These are phyloP conservation scores for Diaporthe citrichinensis DNA, from an alignment of 2,329 filamentous ascomycete genomes.

Conservation along the genomic window DNA sequence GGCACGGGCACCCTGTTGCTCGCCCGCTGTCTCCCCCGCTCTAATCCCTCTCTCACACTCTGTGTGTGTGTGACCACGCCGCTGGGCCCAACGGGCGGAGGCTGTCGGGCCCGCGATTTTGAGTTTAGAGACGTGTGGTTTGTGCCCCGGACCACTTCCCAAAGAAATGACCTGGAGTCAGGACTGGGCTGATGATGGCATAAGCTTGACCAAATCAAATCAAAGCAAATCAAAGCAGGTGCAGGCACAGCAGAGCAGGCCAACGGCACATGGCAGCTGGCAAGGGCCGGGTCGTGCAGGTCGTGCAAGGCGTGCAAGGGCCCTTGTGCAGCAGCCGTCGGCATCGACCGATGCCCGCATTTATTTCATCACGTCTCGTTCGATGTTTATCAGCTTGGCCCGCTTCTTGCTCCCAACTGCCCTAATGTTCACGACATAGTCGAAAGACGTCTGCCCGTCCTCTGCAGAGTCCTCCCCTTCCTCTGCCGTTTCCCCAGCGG, in stretches of 20 bases:
- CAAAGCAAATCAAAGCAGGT: slow-evolving; percentile 11
- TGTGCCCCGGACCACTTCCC: slow-evolving; percentile 29
- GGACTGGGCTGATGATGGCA: slow-evolving; percentile 31
- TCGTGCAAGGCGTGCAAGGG: slow-evolving; percentile 2
- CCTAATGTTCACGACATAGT: slow-evolving; percentile 39
- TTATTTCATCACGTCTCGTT: slow-evolving; percentile 39
- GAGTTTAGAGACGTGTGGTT: slow-evolving; percentile 20
- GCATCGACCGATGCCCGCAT: slow-evolving; percentile 43
- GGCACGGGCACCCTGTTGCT: neutral
- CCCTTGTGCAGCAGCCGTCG: slow-evolving; percentile 32
- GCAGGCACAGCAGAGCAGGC: slow-evolving; percentile 1
- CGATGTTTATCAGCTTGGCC: slow-evolving; percentile 38
- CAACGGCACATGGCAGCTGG: slow-evolving; percentile 16
- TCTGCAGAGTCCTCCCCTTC: slow-evolving; percentile 24
- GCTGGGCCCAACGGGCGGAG: slow-evolving; percentile 6
- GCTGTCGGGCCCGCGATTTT: slow-evolving; percentile 1
- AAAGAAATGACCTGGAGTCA: slow-evolving; percentile 28
- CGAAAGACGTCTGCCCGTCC: slow-evolving; percentile 37
- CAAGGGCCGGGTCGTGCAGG: slow-evolving; percentile 1
- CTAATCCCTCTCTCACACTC: neutral
- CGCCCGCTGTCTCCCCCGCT: neutral
- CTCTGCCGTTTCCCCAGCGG: slow-evolving; percentile 40
- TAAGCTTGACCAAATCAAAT: slow-evolving; percentile 27
- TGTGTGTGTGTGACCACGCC: neutral
- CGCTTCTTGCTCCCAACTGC: slow-evolving; percentile 35